Conservation (phyloP, 352 stramenopile genomes). For the Phytophthora europaea region DNA sequence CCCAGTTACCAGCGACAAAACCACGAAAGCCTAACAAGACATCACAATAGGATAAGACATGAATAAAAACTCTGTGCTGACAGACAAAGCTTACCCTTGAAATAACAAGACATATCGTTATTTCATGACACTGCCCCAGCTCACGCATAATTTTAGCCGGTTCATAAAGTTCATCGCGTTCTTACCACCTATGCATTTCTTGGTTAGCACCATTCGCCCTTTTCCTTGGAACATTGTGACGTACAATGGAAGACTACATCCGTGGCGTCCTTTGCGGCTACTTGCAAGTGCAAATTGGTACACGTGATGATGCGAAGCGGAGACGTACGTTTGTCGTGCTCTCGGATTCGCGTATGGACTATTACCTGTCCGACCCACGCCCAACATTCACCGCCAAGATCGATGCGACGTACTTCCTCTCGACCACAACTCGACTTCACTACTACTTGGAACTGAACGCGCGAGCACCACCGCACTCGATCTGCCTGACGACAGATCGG, state of each 20-base stretch:
- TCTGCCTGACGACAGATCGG: conserved; percentile 76
- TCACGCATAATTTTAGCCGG: conserved; percentile 27
- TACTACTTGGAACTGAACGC: conserved; percentile 77
- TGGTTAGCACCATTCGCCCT: neutral
- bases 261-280: conserved; percentile 75
- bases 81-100: neutral
- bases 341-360: conserved; percentile 81
- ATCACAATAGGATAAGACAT: conserved; percentile 5
- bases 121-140: conserved; percentile 1
- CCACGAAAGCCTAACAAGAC: conserved; percentile 1
- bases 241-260: conserved; percentile 80
- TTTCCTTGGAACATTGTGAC: neutral
- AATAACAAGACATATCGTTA: neutral
- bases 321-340: conserved; percentile 79
- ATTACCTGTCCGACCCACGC: conserved; percentile 70
- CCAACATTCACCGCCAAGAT: conserved; percentile 72
- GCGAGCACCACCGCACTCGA: conserved; percentile 58
- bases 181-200: conserved; percentile 6
- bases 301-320: conserved; percentile 54
- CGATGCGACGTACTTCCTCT: conserved; percentile 63
- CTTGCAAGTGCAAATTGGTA: conserved; percentile 67
- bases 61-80: neutral
- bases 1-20: neutral
- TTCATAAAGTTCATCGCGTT: conserved; percentile 18
- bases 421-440: conserved; percentile 50